Conservation (phyloP, 1,284 basidiomycete genomes). For the Tylopilus orsonianus region DNA sequence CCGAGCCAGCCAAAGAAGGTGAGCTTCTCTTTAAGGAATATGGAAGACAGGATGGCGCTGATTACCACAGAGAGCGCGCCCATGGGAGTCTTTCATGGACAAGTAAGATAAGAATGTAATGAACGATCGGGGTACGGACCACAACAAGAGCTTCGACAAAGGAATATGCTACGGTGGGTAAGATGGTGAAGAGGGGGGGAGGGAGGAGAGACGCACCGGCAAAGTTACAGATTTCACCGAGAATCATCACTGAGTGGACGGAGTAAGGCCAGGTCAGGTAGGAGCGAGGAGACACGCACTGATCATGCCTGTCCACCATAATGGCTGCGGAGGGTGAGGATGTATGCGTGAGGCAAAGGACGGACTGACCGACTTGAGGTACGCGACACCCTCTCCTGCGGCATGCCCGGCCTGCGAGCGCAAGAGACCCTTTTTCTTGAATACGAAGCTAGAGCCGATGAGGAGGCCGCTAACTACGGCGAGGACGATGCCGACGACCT, state of each 20-base stretch:
- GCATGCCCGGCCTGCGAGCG: slow-evolving; percentile 66
- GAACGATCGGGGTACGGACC: slow-evolving; percentile 44
- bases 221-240: slow-evolving; percentile 83
- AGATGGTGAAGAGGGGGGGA: slow-evolving; percentile 26
- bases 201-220: slow-evolving; percentile 51
- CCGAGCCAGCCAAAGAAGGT: slow-evolving; percentile 94
- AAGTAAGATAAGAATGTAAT: slow-evolving; percentile 10
- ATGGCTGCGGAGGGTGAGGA: slow-evolving; percentile 38
- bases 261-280: slow-evolving; percentile 1
- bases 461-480: slow-evolving; percentile 84
- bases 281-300: slow-evolving; percentile 38
- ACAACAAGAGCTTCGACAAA: slow-evolving; percentile 89
- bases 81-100: slow-evolving; percentile 74
- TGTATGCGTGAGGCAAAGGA: slow-evolving; percentile 9
- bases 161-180: slow-evolving; percentile 64
- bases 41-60: slow-evolving; percentile 89
- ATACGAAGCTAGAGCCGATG: slow-evolving; percentile 90
- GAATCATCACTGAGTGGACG: slow-evolving; percentile 71
- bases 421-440: slow-evolving; percentile 94
- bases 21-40: slow-evolving; percentile 91
- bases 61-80: slow-evolving; percentile 96
- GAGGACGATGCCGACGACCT: slow-evolving; percentile 78
- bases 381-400: slow-evolving; percentile 92
- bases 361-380: slow-evolving; percentile 81
- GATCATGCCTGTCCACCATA: slow-evolving; percentile 89